Conservation (phyloP, 169 alveolate genomes). For the Plasmodium vivax region DNA sequence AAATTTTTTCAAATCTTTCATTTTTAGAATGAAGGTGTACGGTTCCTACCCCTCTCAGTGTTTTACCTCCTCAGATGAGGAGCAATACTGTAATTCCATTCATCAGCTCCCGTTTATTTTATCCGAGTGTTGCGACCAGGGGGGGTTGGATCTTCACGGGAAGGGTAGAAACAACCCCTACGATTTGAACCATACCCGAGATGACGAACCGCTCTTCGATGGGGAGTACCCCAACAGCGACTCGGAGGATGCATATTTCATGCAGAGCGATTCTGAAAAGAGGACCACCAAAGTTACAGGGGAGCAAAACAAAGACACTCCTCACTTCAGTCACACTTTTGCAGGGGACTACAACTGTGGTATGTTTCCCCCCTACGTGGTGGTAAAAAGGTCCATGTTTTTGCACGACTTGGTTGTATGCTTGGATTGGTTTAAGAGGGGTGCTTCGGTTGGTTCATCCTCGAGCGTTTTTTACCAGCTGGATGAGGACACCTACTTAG, state of each 20-base stretch:
- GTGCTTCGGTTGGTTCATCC: not conserved
- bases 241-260: not conserved
- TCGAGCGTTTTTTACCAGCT: slow-evolving; percentile 46
- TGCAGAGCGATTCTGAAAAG: not conserved
- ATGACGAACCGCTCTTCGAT: not conserved
- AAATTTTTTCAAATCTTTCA: slow-evolving; percentile 65
- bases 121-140: slow-evolving; percentile 34
- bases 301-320: not conserved
- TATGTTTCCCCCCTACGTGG: slow-evolving; percentile 8
- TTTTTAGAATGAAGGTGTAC: slow-evolving; percentile 50
- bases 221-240: not conserved
- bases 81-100: slow-evolving; percentile 26
- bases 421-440: slow-evolving; percentile 31
- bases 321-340: not conserved
- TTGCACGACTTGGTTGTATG: slow-evolving; percentile 66
- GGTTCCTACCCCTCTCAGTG: slow-evolving; percentile 75
- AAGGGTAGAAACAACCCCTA: not conserved
- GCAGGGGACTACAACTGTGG: not conserved
- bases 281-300: slow-evolving; percentile 1
- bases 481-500: slow-evolving; percentile 33
- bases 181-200: not conserved
- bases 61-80: slow-evolving; percentile 9
- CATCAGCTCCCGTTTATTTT: slow-evolving; percentile 63
- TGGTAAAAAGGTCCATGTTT: slow-evolving; percentile 32
- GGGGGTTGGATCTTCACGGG: not conserved